Evolutionary conservation across 2,329 filamentous ascomycete genomes (phyloP).

Genomic region (Trichoderma brevicompactum): DNA sequence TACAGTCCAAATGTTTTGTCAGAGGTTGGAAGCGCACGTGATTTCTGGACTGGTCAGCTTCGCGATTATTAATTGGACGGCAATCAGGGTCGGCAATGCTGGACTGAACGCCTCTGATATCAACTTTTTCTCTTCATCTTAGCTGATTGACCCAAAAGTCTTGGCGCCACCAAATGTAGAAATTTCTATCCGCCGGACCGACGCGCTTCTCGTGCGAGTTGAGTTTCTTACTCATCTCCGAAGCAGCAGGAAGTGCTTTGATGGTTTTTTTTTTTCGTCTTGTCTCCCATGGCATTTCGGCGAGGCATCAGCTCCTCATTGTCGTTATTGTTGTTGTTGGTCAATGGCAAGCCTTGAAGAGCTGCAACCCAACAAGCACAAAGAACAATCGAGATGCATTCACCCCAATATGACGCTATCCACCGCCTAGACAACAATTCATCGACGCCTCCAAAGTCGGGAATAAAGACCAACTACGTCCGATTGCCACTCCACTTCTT

Average conservation of each 20-base stretch:
- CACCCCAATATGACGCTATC: neutral
- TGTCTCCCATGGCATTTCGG: too few relatives aligned
- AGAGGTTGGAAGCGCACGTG: conserved; percentile 4
- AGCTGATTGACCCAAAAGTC: neutral
- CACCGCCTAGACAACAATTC: neutral
- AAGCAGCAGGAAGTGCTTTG: neutral
- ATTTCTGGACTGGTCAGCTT: neutral
- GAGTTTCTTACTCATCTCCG: neutral
- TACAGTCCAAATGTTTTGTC: too few relatives aligned
- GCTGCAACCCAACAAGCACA: neutral
- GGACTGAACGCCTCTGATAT: conserved; percentile 3
- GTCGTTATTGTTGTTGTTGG: neutral
- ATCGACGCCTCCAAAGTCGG: neutral
- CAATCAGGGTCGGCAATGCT: conserved; percentile 21
- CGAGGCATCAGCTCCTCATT: neutral
- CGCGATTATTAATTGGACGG: conserved; percentile 1
- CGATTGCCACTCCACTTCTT: neutral
- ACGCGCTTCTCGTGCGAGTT: conserved; percentile 18
- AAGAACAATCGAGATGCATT: neutral
- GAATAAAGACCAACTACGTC: neutral
- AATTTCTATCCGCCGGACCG: conserved; percentile 24
- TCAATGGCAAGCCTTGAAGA: neutral
- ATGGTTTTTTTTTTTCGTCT: neutral
- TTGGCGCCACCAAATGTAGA: conserved; percentile 17
- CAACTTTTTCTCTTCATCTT: neutral